Percentiles rank a stretch among this genome's conserved stretches.
phyloP scores from a whole-genome alignment of 176 grass and related monocot genomes.

The Musa beccarii region DNA sequence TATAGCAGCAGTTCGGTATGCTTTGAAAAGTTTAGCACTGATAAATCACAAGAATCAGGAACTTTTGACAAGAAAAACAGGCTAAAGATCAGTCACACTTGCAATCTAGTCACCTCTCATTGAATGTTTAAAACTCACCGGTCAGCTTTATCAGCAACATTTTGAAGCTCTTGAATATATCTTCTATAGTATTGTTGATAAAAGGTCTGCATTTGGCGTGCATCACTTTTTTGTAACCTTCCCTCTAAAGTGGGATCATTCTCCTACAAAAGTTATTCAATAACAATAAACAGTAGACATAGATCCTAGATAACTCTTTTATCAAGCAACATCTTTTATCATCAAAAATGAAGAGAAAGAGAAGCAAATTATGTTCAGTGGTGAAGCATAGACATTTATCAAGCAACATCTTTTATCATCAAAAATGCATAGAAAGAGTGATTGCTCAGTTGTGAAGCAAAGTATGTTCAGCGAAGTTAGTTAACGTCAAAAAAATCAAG shows the following conservation, averaged over 20 bases:
- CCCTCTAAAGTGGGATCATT: conserved; percentile 62
- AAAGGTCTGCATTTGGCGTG: conserved; percentile 81
- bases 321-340: not conserved
- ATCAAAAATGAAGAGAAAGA: too few relatives aligned
- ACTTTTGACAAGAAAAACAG: conserved; percentile 6
- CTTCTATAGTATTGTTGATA: conserved; percentile 85
- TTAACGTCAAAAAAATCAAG: not conserved
- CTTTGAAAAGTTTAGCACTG: conserved; percentile 79
- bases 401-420: not conserved
- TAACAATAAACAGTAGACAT: not conserved
- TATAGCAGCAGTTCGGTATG: conserved; percentile 84
- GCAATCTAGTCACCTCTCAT: not conserved
- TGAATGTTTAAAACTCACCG: conserved; percentile 29
- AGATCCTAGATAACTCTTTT: not conserved
- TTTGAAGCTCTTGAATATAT: conserved; percentile 88
- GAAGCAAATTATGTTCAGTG: not conserved
- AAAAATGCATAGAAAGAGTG: too few relatives aligned
- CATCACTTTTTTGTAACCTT: conserved; percentile 66
- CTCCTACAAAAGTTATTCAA: conserved; percentile 31
- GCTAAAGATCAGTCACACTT: not conserved
- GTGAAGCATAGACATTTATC: not conserved
- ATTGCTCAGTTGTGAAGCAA: not conserved
- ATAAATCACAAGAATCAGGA: conserved; percentile 24
- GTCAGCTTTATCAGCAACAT: conserved; percentile 64
- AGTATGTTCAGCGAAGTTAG: not conserved